These are phyloP conservation scores for Alternaria sp. DNA, from an alignment of 2,329 filamentous ascomycete genomes.

Conservation along the genomic window DNA sequence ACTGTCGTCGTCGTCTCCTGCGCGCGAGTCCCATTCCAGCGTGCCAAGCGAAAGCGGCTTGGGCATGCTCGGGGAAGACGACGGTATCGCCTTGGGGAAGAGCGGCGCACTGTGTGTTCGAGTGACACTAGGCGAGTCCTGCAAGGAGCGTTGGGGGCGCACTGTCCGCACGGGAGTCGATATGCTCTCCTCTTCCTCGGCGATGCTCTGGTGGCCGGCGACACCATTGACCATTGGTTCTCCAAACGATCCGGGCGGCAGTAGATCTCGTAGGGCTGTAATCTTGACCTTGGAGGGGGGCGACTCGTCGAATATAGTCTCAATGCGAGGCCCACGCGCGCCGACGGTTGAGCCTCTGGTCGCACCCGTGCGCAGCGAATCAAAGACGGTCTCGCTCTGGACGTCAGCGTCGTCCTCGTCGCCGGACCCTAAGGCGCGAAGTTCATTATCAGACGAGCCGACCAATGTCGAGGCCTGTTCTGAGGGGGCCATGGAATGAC, in stretches of 20 bases:
- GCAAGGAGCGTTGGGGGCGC: conserved; percentile 48
- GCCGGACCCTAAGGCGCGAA: conserved; percentile 69
- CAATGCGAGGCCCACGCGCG: conserved; percentile 74
- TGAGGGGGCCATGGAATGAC: conserved; percentile 65
- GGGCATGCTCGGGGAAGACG: conserved; percentile 57
- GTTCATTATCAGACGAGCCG: conserved; percentile 72
- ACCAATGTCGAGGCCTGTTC: conserved; percentile 72
- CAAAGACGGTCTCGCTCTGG: conserved; percentile 79
- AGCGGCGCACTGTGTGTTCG: conserved; percentile 45
- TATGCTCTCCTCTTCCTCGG: conserved; percentile 61
- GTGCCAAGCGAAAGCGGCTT: conserved; percentile 53
- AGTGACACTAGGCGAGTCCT: conserved; percentile 48
- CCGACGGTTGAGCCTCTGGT: conserved; percentile 70
- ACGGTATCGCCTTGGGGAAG: conserved; percentile 53
- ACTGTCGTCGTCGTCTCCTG: conserved; percentile 51
- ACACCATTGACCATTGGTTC: conserved; percentile 45
- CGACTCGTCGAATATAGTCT: conserved; percentile 84
- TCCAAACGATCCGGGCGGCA: conserved; percentile 57
- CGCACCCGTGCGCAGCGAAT: conserved; percentile 76
- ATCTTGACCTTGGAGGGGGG: conserved; percentile 60
- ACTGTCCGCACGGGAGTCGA: conserved; percentile 58
- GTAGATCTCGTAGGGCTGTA: conserved; percentile 58
- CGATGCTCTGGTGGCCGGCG: conserved; percentile 55
- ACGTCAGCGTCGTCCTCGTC: conserved; percentile 83
- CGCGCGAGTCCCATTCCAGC: conserved; percentile 52